Evolutionary conservation across 495 filamentous ascomycete genomes (phyloP).

Genomic region (Neurospora sp.): DNA sequence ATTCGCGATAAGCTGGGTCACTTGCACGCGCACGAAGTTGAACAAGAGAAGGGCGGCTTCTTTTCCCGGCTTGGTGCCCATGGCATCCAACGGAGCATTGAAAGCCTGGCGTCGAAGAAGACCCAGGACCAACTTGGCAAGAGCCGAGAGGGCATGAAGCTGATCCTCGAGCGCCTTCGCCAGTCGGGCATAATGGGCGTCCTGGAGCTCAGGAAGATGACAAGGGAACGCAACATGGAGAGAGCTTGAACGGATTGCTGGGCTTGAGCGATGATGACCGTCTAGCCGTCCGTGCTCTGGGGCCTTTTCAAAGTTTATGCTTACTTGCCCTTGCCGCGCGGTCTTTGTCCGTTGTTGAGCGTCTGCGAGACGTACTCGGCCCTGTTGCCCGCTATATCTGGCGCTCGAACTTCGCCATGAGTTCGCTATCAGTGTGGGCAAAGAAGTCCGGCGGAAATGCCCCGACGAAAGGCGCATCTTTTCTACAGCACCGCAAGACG

Average conservation of each 20-base stretch:
- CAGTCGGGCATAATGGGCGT: conserved; percentile 69
- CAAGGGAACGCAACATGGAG: conserved; percentile 18
- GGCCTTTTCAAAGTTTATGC: background rate
- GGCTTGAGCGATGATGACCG: background rate
- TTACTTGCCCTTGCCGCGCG: background rate
- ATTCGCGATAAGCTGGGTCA: conserved; percentile 41
- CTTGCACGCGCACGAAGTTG: conserved; percentile 11
- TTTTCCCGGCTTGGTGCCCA: conserved; percentile 57
- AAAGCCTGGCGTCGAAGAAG: conserved; percentile 73
- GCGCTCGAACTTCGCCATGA: too few species aligned
- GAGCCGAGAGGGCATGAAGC: conserved; percentile 88
- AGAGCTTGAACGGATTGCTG: background rate
- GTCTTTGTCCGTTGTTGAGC: background rate
- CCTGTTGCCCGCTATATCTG: background rate
- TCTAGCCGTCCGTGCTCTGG: background rate
- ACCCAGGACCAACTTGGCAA: conserved; percentile 76
- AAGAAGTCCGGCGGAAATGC: background rate
- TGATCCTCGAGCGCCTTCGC: conserved; percentile 80
- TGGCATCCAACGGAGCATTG: conserved; percentile 80
- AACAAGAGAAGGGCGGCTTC: conserved; percentile 23
- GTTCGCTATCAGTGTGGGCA: background rate
- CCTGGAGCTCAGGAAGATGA: conserved; percentile 68
- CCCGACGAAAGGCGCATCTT: background rate
- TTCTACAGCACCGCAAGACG: background rate
- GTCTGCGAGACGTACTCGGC: background rate